Evolutionary conservation across 352 stramenopile species (phyloP).

Genomic region (Peronospora destructor): DNA sequence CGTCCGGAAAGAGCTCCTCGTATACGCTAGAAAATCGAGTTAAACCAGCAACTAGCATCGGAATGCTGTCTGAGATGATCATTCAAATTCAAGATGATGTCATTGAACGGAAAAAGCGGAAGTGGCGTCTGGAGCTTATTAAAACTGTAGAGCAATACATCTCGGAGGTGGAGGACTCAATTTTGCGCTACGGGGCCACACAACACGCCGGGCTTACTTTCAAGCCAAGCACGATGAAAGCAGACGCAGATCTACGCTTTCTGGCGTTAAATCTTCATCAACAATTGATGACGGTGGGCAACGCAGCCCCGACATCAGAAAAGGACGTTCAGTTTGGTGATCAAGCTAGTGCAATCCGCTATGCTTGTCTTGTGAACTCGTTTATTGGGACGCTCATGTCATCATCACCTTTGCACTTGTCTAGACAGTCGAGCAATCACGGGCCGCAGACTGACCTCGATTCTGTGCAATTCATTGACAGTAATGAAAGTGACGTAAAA

Average conservation of each 20-base stretch:
- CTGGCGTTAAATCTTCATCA: conserved; percentile 81
- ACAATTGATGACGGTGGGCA: conserved; percentile 73
- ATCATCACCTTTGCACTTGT: conserved; percentile 36
- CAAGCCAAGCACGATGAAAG: conserved; percentile 86
- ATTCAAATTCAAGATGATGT: conserved; percentile 81
- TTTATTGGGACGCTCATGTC: conserved; percentile 43
- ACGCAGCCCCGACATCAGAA: conserved; percentile 54
- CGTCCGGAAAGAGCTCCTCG: conserved; percentile 10
- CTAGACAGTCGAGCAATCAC: conserved; percentile 24
- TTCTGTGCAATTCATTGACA: conserved; percentile 28
- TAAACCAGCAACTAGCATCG: conserved; percentile 43
- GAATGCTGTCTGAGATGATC: conserved; percentile 83
- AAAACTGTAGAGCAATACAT: conserved; percentile 79
- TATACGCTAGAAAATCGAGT: conserved; percentile 16
- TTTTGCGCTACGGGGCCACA: conserved; percentile 61
- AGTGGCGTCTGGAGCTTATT: conserved; percentile 70
- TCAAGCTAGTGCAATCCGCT: conserved; percentile 32
- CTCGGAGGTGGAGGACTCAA: conserved; percentile 67
- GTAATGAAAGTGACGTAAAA: conserved; percentile 26
- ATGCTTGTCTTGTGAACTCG: conserved; percentile 48
- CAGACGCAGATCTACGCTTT: conserved; percentile 66
- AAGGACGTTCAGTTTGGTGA: conserved; percentile 43
- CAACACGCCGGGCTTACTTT: conserved; percentile 71
- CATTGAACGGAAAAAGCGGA: conserved; percentile 70
- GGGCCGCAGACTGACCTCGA: conserved; percentile 26